Evolutionary conservation across 2,329 filamentous ascomycete genomes (phyloP).

Genomic region (Pezicula carpinea): DNA sequence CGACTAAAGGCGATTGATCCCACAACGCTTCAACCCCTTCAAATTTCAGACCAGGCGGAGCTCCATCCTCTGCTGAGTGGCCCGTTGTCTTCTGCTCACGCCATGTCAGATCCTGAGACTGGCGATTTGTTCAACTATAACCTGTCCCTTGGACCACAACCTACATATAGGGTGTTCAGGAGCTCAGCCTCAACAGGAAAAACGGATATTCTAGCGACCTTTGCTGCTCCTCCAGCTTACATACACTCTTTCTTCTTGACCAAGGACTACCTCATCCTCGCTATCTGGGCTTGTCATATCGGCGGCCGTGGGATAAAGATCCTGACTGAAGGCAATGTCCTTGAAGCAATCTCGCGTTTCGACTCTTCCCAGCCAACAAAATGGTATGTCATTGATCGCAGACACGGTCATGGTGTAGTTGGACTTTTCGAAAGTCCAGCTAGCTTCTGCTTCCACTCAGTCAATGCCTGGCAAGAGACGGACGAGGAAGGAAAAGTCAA

Average conservation of each 20-base stretch:
- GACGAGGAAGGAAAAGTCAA: conserved; percentile 37
- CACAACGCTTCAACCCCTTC: conserved; percentile 67
- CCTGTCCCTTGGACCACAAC: conserved; percentile 52
- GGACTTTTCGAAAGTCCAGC: conserved; percentile 63
- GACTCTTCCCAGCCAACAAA: conserved; percentile 49
- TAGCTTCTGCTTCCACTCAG: conserved; percentile 74
- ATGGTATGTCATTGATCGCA: conserved; percentile 74
- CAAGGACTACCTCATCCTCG: conserved; percentile 65
- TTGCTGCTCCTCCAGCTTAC: conserved; percentile 59
- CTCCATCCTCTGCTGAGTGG: conserved; percentile 68
- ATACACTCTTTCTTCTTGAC: conserved; percentile 81
- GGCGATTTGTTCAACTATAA: conserved; percentile 83
- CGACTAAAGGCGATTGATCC: conserved; percentile 60
- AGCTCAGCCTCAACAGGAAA: conserved; percentile 57
- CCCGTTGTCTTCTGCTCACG: conserved; percentile 64
- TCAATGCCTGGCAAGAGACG: conserved; percentile 70
- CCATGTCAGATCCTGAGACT: conserved; percentile 63
- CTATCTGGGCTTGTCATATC: conserved; percentile 64
- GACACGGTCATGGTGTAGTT: conserved; percentile 56
- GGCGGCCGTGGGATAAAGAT: conserved; percentile 53
- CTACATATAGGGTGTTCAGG: conserved; percentile 66
- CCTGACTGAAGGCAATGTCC: conserved; percentile 60
- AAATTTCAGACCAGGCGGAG: conserved; percentile 50
- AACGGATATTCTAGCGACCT: conserved; percentile 66
- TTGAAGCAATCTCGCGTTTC: conserved; percentile 64